Conservation (phyloP, 495 filamentous ascomycete genomes). For the Lentithecium fluviatile region DNA sequence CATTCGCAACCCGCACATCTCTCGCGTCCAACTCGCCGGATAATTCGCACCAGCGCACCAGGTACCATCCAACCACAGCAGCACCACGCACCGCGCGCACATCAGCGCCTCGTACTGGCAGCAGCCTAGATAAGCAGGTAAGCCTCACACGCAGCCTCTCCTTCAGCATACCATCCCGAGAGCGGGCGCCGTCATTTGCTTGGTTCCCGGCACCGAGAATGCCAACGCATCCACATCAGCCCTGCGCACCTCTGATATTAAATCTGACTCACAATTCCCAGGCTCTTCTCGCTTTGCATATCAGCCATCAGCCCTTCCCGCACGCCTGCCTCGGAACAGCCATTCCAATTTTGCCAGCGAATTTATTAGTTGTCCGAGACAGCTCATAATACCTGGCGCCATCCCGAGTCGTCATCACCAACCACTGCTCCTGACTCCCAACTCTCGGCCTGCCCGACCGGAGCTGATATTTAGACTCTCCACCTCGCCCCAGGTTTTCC, state of each 20-base stretch:
- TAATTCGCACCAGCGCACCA: constrained; percentile 28
- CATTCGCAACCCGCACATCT: constrained; percentile 6
- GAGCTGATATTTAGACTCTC: neutral
- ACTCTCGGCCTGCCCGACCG: neutral
- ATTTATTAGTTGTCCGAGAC: constrained; percentile 28
- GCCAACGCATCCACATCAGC: constrained; percentile 32
- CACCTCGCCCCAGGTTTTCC: constrained; percentile 14
- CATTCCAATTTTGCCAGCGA: constrained; percentile 34
- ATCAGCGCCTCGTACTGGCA: constrained; percentile 2
- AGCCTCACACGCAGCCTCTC: constrained; percentile 25
- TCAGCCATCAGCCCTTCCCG: constrained; percentile 14
- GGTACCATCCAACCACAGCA: constrained; percentile 16
- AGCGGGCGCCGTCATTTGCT: constrained; percentile 13
- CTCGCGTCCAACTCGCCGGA: constrained; percentile 28
- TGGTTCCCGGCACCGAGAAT: neutral
- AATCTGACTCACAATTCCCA: constrained; percentile 29
- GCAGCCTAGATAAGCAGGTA: constrained; percentile 17
- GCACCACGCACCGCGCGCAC: neutral
- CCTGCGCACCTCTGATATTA: constrained; percentile 24
- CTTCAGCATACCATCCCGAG: constrained; percentile 4
- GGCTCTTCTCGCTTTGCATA: constrained; percentile 17
- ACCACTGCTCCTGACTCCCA: neutral
- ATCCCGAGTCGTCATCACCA: constrained; percentile 9
- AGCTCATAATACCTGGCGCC: constrained; percentile 20
- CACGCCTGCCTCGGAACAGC: constrained; percentile 17